Base-by-base conservation (phyloP, 23 red algal species). In the Gracilariopsis chorda region DNA sequence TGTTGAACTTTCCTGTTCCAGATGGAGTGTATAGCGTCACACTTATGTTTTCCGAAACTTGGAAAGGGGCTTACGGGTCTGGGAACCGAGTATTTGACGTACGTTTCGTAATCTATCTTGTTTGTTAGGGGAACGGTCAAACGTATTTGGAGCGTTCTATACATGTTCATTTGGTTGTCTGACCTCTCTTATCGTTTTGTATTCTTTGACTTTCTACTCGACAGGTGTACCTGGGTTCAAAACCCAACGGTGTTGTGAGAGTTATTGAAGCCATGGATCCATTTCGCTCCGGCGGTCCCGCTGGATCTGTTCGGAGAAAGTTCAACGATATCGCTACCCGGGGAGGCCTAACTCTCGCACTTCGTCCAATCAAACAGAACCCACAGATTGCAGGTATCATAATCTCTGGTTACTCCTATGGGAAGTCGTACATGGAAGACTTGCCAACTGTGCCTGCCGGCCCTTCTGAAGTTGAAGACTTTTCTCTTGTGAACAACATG, bases 81-180 rank as follows among this genome's bases (percentile, higher is more conserved):
- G 90, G 90, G 73, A 84, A 84, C 34, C 65, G 90, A 17, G 81
- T 93, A 8, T 93, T 93, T 86, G 90, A 93, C 51, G 90, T 88
- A 88, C 41, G 84, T n/a, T n/a, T n/a, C n/a, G n/a, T n/a, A n/a
- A n/a, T n/a, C n/a, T 88, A 55, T 5, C 8, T 8, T 37, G 43
- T 11, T 42, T 42, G 34, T 41, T 2, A 1, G 12, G 4, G 9
- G 43, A 70, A 8, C 63, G 19, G 13, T 6, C 28, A 3, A 70
- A 10, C 20, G n/a, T n/a, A n/a, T n/a, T n/a, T n/a, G n/a, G n/a
- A n/a, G n/a, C n/a, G n/a, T n/a, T n/a, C n/a, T n/a, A n/a, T n/a
- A n/a, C n/a, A n/a, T n/a, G n/a, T n/a, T n/a, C n/a, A n/a, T n/a
- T n/a, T n/a, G n/a, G n/a, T n/a, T n/a, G n/a, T n/a, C n/a, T n/a